Percentiles rank a stretch among this genome's conserved stretches.
Evolutionary conservation across 805 yeast species (phyloP).

Genomic region (Brettanomyces custersianus): DNA sequence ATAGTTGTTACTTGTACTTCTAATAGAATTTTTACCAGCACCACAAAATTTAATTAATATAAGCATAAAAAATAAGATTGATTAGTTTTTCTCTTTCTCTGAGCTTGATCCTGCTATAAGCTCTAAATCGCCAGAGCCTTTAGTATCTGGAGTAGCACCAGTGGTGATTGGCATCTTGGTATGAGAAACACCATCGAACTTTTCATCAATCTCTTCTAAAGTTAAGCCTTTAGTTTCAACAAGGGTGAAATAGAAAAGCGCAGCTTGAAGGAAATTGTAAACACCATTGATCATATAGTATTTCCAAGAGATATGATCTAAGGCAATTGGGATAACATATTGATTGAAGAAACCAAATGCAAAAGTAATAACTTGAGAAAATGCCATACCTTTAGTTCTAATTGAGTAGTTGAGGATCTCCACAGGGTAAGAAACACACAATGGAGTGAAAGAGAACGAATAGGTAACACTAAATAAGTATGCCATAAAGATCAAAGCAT

Average conservation of each 20-base stretch:
- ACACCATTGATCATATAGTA: constrained; percentile 19
- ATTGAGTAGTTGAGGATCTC: constrained; percentile 18
- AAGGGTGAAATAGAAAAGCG: constrained; percentile 16
- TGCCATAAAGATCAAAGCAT: constrained; percentile 18
- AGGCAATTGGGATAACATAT: constrained; percentile 24
- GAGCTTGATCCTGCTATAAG: too few relatives aligned
- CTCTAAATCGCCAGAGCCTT: too few relatives aligned
- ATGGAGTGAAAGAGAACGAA: constrained; percentile 19
- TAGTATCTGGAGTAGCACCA: too few relatives aligned
- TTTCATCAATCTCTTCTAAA: constrained; percentile 22
- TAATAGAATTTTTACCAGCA: too few relatives aligned
- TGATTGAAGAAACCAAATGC: constrained; percentile 19
- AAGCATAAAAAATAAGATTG: too few relatives aligned
- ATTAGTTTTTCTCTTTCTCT: too few relatives aligned
- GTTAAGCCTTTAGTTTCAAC: constrained; percentile 21
- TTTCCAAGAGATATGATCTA: constrained; percentile 16
- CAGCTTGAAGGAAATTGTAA: constrained; percentile 16
- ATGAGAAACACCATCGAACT: constrained; percentile 18
- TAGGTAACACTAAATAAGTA: constrained; percentile 18
- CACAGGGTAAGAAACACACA: constrained; percentile 19
- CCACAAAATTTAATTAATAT: too few relatives aligned
- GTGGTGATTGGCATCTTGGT: background rate
- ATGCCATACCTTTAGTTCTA: constrained; percentile 21
- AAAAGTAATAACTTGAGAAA: constrained; percentile 16
- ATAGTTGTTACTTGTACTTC: too few relatives aligned